Base-by-base conservation (phyloP, 345 rosid genomes). In the Citrus cavaleriei region DNA sequence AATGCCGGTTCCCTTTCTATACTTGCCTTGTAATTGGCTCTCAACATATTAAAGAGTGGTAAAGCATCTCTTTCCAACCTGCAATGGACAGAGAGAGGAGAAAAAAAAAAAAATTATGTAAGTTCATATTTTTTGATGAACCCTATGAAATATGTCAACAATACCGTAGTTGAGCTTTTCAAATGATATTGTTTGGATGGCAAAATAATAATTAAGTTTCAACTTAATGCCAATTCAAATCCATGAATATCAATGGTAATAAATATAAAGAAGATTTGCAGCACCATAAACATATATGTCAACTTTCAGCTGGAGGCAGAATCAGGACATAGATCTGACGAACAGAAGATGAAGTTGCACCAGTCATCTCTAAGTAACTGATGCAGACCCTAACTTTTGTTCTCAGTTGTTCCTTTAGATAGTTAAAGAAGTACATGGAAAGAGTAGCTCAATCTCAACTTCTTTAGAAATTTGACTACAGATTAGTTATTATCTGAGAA, bases 31-130 rank as follows among this genome's bases (percentile, higher is more conserved):
- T 81, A 96, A 75, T 83, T 90, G 63, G 77, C 86, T 86, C 93
- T 92, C 88, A 94, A 80, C 97, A 90, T 91, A 65, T 88, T 92
- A 87, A 96, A 96, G 76, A 96, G 95, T 13, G 98, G 98, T 73
- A 92, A 83, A n/a, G 99, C 97, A 82, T 93, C 98, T 87, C 95
- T 93, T 88, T 89, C 85, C 89, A 97, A 75, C 85, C 98, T 97
- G 93, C 81, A 79, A 34, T 5, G 7, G 67, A 59, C 10, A 67
- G 61, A 42, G 7, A 70, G 30, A 24, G 42, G 57, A 8, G 12
- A 9, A 7, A 7, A 63, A 12, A 63, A 12, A 7, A 40, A 35
- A 35, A 16, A 16, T 28, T n/a, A 19, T 51, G 8, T 1, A 28
- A 54, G 24, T 30, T 21, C 21, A 21, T 34, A 12, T 42, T 60